Evolutionary conservation across 1,139 yeast genomes (phyloP).

Genomic region (Geotrichum histeridarum): DNA sequence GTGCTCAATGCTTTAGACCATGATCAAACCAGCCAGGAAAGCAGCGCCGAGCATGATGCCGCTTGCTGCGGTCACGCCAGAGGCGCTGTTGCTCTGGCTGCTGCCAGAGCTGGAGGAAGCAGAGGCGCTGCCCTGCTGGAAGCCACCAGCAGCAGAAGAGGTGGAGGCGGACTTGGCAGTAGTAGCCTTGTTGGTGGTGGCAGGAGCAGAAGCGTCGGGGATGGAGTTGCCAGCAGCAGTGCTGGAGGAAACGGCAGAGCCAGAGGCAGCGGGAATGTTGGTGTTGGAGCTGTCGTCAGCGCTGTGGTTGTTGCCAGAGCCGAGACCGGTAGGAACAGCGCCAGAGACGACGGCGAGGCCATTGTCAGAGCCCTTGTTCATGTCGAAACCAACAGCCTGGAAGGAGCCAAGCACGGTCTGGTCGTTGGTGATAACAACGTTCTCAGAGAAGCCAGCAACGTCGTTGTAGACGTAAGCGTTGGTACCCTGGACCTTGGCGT

Average conservation of each 20-base stretch:
- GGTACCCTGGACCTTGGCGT: slow-evolving; percentile 44
- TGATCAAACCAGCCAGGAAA: background rate
- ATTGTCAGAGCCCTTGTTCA: slow-evolving; percentile 38
- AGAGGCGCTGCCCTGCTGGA: slow-evolving; percentile 2
- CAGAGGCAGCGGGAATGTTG: slow-evolving; percentile 21
- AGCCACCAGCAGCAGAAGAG: slow-evolving; percentile 29
- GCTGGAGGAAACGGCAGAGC: slow-evolving; percentile 19
- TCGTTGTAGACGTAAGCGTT: slow-evolving; percentile 55
- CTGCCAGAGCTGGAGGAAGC: slow-evolving; percentile 6
- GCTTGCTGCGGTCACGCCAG: slow-evolving; percentile 8
- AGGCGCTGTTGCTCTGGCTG: slow-evolving; percentile 7
- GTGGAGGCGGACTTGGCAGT: slow-evolving; percentile 2
- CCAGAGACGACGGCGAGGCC: slow-evolving; percentile 25
- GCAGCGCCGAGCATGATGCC: slow-evolving; percentile 1
- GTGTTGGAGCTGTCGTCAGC: slow-evolving; percentile 16
- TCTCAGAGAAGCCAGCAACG: slow-evolving; percentile 44
- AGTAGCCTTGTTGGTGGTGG: slow-evolving; percentile 9
- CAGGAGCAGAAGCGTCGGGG: slow-evolving; percentile 11
- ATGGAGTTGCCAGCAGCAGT: slow-evolving; percentile 14
- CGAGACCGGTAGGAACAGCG: slow-evolving; percentile 22
- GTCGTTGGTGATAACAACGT: slow-evolving; percentile 56
- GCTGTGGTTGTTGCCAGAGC: slow-evolving; percentile 22
- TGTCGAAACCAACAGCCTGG: slow-evolving; percentile 63
- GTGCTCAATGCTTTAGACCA: background rate
- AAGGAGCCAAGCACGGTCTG: slow-evolving; percentile 54